A percentile compares a stretch with the other conserved stretches of the same genome.
phyloP scores from a whole-genome alignment of 495 filamentous ascomycete genomes.

The Aspergillus haitiensis region DNA sequence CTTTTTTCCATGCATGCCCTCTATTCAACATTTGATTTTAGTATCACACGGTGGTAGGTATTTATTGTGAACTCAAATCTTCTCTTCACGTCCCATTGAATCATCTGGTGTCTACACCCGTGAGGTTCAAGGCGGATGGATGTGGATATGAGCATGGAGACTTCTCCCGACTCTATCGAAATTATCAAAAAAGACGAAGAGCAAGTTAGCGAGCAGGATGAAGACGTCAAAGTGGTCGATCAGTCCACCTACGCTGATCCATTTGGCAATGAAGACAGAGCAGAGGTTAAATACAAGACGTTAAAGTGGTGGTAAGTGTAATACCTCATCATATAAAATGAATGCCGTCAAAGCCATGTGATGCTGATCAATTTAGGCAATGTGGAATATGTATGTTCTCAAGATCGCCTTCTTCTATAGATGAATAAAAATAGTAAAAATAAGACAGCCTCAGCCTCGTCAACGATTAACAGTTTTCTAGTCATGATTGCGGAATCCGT shows the following conservation, averaged over 20 bases:
- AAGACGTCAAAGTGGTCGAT: slow-evolving; percentile 32
- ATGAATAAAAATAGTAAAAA: too few relatives aligned
- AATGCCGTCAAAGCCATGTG: neutral
- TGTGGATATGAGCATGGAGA: neutral
- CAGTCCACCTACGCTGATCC: slow-evolving; percentile 30
- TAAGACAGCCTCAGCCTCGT: too few relatives aligned
- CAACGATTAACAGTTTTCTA: slow-evolving; percentile 5
- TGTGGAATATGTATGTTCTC: slow-evolving; percentile 33
- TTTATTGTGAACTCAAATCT: neutral
- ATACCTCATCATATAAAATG: neutral
- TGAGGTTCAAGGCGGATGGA: neutral
- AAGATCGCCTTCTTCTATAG: neutral
- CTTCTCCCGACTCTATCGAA: slow-evolving; percentile 4
- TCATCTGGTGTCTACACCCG: neutral
- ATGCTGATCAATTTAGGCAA: slow-evolving; percentile 31
- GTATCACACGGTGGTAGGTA: neutral
- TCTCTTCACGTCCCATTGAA: neutral
- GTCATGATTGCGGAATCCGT: slow-evolving; percentile 72
- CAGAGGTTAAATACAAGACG: slow-evolving; percentile 50
- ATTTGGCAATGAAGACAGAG: slow-evolving; percentile 46
- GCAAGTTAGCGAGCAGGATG: slow-evolving; percentile 27
- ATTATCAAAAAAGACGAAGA: slow-evolving; percentile 5
- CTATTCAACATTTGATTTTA: neutral
- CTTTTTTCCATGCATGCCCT: neutral
- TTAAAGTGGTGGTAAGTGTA: slow-evolving; percentile 48